Conservation (phyloP, 75 land plant species). For the Pinus albicaulis region DNA sequence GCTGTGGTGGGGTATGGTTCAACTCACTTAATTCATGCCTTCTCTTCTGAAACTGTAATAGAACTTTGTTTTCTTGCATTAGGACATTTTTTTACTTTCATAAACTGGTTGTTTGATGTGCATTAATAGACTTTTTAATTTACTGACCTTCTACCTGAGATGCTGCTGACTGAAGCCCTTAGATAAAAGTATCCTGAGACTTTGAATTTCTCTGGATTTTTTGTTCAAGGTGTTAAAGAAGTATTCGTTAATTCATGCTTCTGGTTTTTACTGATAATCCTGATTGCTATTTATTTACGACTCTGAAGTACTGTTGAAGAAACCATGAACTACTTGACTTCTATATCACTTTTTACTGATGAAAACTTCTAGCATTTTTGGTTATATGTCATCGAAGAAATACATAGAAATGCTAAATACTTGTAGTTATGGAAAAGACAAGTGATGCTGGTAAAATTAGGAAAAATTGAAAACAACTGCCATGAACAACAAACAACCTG, state of each 20-base stretch:
- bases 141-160: not conserved
- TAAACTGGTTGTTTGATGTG: not conserved
- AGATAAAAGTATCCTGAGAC: not conserved
- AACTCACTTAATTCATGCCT: not conserved
- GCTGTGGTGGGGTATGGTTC: conserved; percentile 6
- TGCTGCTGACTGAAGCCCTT: not conserved
- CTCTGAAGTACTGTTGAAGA: not conserved
- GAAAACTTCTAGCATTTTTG: not conserved
- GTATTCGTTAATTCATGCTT: not conserved
- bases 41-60: not conserved
- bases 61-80: not conserved
- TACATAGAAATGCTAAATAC: not conserved
- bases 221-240: not conserved
- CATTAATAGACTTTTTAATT: not conserved
- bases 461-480: no score
- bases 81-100: not conserved
- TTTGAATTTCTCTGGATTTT: not conserved
- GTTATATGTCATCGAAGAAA: not conserved
- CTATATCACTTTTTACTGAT: not conserved
- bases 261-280: not conserved
- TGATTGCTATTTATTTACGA: not conserved
- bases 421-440: not conserved
- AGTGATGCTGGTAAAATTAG: not conserved
- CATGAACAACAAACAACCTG: not conserved
- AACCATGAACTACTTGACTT: not conserved